Evolutionary conservation across 1,139 yeast species (phyloP), one percentile per base, ranked within the genome.

Genomic region (Torulaspora globosa): DNA sequence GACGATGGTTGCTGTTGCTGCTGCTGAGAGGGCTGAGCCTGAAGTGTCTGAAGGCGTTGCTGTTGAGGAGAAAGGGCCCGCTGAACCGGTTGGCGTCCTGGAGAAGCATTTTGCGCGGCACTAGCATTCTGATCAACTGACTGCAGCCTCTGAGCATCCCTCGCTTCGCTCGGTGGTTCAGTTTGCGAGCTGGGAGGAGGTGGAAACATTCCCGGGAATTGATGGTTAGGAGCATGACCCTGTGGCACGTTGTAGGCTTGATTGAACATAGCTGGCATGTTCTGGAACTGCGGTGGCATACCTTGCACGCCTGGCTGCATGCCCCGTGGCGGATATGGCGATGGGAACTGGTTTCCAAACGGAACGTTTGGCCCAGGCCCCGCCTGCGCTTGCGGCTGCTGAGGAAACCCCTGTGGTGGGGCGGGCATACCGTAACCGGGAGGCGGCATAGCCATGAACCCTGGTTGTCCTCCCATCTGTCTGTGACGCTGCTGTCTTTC

Each of bases 401-500:
- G 54, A 7, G 41, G 50, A 36, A 52, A 53, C 14, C 52, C 52
- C 24, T 44, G 56, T 24, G 52, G 58, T 24, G 40, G 41, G 10
- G 56, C 54, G 9, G 57, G 51, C 49, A 51, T 50, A 28, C 49
- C 52, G 29, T 41, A 43, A 40, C 45, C 37, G 44, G 54, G 36
- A 23, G 48, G 50, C 29, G 49, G 46, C 43, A 44, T 37, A 5
- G 39, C 49, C 43, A 46, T 43, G 47, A 33, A 50, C 9, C 48
- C 51, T 5, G 36, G 53, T 31, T 47, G 47, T 14, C 40, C 42
- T 26, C 33, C 41, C 28, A 43, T 46, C 37, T 48, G 57, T 15
- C 46, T 48, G 45, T 58, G 63, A 24, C 59, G 58, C 48, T 63
- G 66, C 46, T 60, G 63, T 49, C 65, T 60, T 44, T 63, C 67